phyloP scores from a whole-genome alignment of 192 early-diverging fungal genomes.

The Backusella sp. region DNA sequence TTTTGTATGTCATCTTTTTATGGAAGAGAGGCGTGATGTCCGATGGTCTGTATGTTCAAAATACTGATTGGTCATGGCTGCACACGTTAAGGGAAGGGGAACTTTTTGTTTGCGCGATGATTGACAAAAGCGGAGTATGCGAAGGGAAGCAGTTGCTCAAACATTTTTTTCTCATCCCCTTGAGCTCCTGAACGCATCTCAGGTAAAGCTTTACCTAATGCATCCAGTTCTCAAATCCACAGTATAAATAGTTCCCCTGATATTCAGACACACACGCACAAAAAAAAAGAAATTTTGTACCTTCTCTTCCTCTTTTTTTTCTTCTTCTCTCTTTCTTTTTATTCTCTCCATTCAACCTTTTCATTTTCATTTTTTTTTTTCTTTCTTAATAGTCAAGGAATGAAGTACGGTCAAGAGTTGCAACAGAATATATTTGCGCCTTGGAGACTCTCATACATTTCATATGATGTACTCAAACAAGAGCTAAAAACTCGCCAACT shows the following conservation, averaged over 20 bases:
- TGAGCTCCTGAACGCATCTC: conserved; percentile 8
- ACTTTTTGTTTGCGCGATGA: background rate
- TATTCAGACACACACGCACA: background rate
- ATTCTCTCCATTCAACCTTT: background rate
- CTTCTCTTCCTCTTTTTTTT: conserved; percentile 4
- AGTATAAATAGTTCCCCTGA: conserved; percentile 9
- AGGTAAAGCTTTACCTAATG: background rate
- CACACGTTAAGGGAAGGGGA: conserved; percentile 6
- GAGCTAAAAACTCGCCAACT: conserved; percentile 70
- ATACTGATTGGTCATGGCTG: conserved; percentile 9
- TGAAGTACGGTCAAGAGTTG: conserved; percentile 90
- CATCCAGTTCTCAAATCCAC: background rate
- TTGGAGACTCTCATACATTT: conserved; percentile 83
- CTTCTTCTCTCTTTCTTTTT: conserved; percentile 2
- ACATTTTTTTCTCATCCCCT: background rate
- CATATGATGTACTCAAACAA: conserved; percentile 83
- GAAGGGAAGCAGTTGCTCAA: conserved; percentile 7
- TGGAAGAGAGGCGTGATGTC: conserved; percentile 6
- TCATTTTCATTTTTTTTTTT: background rate
- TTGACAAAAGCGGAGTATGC: conserved; percentile 14
- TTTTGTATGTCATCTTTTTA: background rate
- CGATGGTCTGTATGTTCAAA: background rate
- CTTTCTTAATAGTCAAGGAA: conserved; percentile 27
- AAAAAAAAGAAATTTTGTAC: background rate
- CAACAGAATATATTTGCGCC: conserved; percentile 64